These are phyloP conservation scores for Hyaloperonospora brassicae DNA, from an alignment of 352 stramenopile species.

Conservation along the genomic window DNA sequence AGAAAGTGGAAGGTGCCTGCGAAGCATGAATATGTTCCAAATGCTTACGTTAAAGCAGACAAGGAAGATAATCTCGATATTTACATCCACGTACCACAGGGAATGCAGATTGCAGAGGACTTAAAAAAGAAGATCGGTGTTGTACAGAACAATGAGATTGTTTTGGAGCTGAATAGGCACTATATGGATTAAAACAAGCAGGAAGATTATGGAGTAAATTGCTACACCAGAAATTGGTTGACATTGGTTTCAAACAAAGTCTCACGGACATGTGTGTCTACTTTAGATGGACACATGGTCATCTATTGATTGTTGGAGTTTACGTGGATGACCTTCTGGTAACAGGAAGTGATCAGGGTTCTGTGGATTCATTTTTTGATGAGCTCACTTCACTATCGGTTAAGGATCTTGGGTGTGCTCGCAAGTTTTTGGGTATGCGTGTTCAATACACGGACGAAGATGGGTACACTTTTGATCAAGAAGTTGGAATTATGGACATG, in stretches of 20 bases:
- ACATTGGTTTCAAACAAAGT: constrained; percentile 8
- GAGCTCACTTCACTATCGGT: background rate
- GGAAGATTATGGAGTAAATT: background rate
- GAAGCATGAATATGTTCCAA: no score
- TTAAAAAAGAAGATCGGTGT: no score
- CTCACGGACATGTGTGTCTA: constrained; percentile 25
- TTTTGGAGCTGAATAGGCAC: background rate
- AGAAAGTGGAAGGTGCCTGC: no score
- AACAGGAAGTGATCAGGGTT: constrained; percentile 1
- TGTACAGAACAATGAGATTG: no score
- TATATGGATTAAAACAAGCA: background rate
- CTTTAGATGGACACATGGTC: background rate
- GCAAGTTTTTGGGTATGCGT: constrained; percentile 24
- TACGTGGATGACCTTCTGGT: constrained; percentile 30
- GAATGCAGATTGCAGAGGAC: no score
- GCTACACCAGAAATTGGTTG: constrained; percentile 12
- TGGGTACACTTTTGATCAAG: constrained; percentile 16
- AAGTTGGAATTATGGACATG: background rate
- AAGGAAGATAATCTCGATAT: no score
- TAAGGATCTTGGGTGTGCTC: constrained; percentile 20
- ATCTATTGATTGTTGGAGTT: constrained; percentile 12
- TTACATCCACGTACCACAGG: no score
- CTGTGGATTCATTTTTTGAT: constrained; percentile 3
- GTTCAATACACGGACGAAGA: constrained; percentile 1
- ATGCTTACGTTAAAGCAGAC: no score